Conservation (phyloP, 2,329 filamentous ascomycete species). For the Xylariaceae sp. region DNA sequence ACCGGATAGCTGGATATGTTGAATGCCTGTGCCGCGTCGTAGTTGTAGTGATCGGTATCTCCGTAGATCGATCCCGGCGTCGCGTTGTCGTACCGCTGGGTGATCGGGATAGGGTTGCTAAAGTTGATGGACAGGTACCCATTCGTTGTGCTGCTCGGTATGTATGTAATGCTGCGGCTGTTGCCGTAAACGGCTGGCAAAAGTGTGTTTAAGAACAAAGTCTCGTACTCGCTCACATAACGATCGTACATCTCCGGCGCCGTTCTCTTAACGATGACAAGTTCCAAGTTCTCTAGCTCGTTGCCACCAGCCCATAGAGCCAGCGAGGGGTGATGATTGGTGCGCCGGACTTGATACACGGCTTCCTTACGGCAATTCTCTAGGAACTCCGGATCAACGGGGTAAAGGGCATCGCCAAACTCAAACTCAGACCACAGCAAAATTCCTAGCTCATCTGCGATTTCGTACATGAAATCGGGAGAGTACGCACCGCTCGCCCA, state of each 20-base stretch:
- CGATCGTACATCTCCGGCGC: slow-evolving; percentile 47
- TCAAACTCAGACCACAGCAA: slow-evolving; percentile 67
- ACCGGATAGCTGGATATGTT: slow-evolving; percentile 58
- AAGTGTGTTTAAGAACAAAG: slow-evolving; percentile 58
- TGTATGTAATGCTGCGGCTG: slow-evolving; percentile 61
- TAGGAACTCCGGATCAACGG: slow-evolving; percentile 55
- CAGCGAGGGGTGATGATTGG: slow-evolving; percentile 52
- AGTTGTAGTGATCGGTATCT: slow-evolving; percentile 65
- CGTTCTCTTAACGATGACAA: slow-evolving; percentile 42
- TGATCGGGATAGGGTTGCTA: slow-evolving; percentile 54
- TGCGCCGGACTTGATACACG: slow-evolving; percentile 61
- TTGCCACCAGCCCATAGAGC: slow-evolving; percentile 60
- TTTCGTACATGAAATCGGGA: slow-evolving; percentile 64
- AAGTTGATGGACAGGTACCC: slow-evolving; percentile 60
- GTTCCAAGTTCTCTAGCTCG: slow-evolving; percentile 60
- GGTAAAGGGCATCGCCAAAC: slow-evolving; percentile 64
- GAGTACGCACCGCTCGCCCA: slow-evolving; percentile 64
- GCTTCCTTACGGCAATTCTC: slow-evolving; percentile 59
- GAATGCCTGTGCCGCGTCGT: slow-evolving; percentile 55
- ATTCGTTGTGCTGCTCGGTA: slow-evolving; percentile 61
- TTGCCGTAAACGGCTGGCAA: slow-evolving; percentile 61
- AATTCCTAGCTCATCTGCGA: slow-evolving; percentile 63
- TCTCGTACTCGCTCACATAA: slow-evolving; percentile 57
- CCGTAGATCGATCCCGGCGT: slow-evolving; percentile 58
- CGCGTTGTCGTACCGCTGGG: slow-evolving; percentile 58